These are phyloP conservation scores for Claviceps citrina DNA, from an alignment of 2,329 filamentous ascomycete genomes.

Conservation along the genomic window DNA sequence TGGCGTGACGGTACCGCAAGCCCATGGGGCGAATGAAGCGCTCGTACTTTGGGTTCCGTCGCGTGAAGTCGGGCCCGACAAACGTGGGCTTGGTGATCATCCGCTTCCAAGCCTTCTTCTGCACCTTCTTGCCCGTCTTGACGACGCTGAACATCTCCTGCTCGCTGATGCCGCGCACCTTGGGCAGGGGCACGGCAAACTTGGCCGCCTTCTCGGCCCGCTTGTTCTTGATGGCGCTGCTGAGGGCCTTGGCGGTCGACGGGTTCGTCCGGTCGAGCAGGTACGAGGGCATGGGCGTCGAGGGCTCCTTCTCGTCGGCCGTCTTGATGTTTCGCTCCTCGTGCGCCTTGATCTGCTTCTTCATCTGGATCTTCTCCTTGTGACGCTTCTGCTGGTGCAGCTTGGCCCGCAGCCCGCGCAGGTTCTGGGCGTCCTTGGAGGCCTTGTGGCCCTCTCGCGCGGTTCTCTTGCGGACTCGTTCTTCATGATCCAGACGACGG, in stretches of 20 bases:
- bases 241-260: constrained; percentile 51
- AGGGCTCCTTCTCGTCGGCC: constrained; percentile 61
- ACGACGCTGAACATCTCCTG: constrained; percentile 98
- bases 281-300: constrained; percentile 77
- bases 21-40: constrained; percentile 36
- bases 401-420: constrained; percentile 84
- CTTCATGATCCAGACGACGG: constrained; percentile 59
- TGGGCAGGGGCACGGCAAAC: constrained; percentile 82
- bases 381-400: constrained; percentile 83
- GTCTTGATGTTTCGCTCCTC: constrained; percentile 95
- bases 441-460: constrained; percentile 82
- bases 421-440: constrained; percentile 81
- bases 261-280: constrained; percentile 68
- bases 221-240: constrained; percentile 88
- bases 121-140: constrained; percentile 87
- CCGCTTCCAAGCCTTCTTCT: constrained; percentile 67
- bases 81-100: constrained; percentile 52
- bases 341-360: constrained; percentile 83
- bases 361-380: constrained; percentile 97
- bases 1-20: constrained; percentile 35
- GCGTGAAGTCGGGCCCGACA: constrained; percentile 79
- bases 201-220: constrained; percentile 84
- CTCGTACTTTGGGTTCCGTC: constrained; percentile 69
- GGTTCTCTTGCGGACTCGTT: constrained; percentile 70
- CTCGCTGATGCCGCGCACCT: constrained; percentile 79